These are phyloP conservation scores for Excoecaria cochinchinensis DNA, from an alignment of 345 rosid species.

Conservation along the genomic window DNA sequence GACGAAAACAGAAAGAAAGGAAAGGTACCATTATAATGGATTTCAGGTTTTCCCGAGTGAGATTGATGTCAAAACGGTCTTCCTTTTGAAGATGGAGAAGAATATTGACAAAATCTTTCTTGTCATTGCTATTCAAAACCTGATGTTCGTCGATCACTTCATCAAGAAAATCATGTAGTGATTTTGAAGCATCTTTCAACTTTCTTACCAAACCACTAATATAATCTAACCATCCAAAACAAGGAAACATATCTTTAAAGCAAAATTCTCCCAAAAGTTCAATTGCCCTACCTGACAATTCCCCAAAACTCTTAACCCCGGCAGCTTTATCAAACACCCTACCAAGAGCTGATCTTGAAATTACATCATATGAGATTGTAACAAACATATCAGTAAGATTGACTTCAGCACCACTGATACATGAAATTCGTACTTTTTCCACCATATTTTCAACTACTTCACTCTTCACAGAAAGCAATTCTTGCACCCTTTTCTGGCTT, in stretches of 20 bases:
- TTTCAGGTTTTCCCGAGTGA: constrained; percentile 15
- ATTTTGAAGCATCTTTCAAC: neutral
- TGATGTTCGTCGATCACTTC: constrained; percentile 25
- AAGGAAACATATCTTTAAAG: constrained; percentile 6
- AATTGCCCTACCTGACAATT: neutral
- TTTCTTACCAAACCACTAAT: constrained; percentile 4
- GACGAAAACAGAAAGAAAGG: neutral
- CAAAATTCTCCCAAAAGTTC: constrained; percentile 7
- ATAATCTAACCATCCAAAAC: constrained; percentile 21
- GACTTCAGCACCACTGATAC: neutral
- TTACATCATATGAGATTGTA: constrained; percentile 10
- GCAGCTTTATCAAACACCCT: constrained; percentile 13
- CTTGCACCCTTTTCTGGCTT: constrained; percentile 18
- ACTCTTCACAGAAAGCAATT: constrained; percentile 21
- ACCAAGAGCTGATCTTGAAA: constrained; percentile 19
- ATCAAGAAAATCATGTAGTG: constrained; percentile 13
- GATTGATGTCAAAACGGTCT: neutral
- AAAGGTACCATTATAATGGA: constrained; percentile 15
- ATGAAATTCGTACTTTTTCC: constrained; percentile 5
- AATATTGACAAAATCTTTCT: constrained; percentile 13
- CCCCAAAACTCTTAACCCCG: constrained; percentile 10
- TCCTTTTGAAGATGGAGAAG: constrained; percentile 12
- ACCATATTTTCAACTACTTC: constrained; percentile 21
- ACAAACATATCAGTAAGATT: constrained; percentile 13
- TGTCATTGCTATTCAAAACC: neutral